Base-by-base conservation (phyloP, 352 stramenopile genomes). In the Phytophthora hibernalis region DNA sequence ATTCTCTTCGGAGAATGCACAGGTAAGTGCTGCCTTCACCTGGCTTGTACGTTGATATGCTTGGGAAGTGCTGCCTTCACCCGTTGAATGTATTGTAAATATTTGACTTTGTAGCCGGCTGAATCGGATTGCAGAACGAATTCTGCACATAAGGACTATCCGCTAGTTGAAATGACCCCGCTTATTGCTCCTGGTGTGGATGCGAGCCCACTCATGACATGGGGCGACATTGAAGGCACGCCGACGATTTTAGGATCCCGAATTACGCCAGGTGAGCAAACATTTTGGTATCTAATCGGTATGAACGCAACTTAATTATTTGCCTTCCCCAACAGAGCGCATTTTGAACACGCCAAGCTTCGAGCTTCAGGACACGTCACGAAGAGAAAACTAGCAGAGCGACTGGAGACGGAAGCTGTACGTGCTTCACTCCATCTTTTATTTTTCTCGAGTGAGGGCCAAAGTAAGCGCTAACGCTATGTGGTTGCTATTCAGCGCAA, bases 141-240 rank as follows among this genome's bases (percentile, higher is more conserved):
- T 18, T 49, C 47, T 16, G 31, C 48, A 26, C 49, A 31, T 26
- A 68, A 80, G 6, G 76, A 83, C 1, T 82, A 76, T 26, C 48
- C 73, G 0, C 69, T 96, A 37, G 83, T 96, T 12, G 71, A 85
- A 45, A 94, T 96, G 86, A 96, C 88, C 12, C 88, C 88, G 10
- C 49, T 82, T 26, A 88, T 95, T 55, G 85, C 76, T 3, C 88
- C 88, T 13, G 86, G 83, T 22, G 71, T 92, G 3, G 76, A 92
- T 62, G 82, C 79, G 6, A 94, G 83, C 60, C 88, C 88, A 22
- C 49, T 96, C 12, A 92, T 96, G 80, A 96, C 88, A 0, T 96
- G 88, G 88, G 88, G 88, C 28, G 80, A 88, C 15, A 95, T 96
- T 57, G 88, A 93, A 79, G 80, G 69, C 20, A 96, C 88, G 16